A percentile compares a stretch with the other conserved stretches of the same genome.
Conservation (phyloP, 495 filamentous ascomycete genomes). For the Podospora conica region DNA sequence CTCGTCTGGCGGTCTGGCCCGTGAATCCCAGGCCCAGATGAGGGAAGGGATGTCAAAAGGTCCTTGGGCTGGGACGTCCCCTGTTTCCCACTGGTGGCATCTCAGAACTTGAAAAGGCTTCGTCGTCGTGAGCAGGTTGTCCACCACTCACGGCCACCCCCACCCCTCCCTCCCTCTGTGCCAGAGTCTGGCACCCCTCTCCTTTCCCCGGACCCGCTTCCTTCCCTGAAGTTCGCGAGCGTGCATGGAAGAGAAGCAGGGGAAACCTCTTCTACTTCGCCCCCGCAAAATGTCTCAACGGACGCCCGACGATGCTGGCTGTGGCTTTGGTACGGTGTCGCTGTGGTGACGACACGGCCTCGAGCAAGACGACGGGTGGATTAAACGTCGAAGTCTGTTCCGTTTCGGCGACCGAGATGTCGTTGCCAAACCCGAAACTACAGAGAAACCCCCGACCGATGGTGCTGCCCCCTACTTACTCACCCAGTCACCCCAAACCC, state of each 20-base stretch:
- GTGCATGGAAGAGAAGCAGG: neutral
- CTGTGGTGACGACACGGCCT: neutral
- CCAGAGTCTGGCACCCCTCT: no score
- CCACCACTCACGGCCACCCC: neutral
- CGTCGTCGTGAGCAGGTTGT: neutral
- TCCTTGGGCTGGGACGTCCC: neutral
- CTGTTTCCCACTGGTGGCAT: neutral
- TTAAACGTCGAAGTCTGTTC: neutral
- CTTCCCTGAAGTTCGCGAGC: neutral
- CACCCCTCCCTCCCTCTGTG: no score
- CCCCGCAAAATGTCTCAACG: neutral
- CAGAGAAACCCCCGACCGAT: neutral
- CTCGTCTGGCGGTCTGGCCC: neutral
- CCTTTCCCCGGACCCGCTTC: neutral
- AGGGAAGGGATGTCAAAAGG: neutral
- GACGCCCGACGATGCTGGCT: neutral
- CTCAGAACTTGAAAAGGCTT: neutral
- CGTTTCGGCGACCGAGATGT: neutral
- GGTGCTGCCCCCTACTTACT: neutral
- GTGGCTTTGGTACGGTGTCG: neutral
- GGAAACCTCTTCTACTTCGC: neutral
- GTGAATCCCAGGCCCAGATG: neutral
- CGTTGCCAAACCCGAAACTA: no score
- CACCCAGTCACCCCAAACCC: no score
- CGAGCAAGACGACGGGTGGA: neutral